Evolutionary conservation across 257 asterid species (phyloP).

Genomic region (Catharanthus roseus): DNA sequence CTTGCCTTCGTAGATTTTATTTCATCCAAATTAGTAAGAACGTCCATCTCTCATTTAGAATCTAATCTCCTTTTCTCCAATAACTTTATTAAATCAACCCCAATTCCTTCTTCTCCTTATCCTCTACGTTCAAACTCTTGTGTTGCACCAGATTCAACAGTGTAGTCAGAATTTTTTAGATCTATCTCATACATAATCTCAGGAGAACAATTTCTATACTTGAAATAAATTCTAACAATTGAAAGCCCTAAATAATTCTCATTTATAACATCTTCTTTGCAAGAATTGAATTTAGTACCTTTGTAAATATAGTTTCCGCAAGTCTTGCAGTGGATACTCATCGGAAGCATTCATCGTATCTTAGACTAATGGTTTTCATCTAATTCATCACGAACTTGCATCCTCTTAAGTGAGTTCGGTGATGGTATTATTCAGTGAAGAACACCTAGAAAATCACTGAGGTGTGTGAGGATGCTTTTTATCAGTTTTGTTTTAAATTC

Average conservation of each 20-base stretch:
- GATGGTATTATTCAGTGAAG: no score
- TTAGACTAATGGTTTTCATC: no score
- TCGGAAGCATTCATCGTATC: no score
- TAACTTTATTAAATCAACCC: slow-evolving; percentile 91
- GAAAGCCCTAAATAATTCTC: slow-evolving; percentile 67
- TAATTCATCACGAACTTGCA: no score
- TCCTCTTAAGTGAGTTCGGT: no score
- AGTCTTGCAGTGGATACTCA: no score
- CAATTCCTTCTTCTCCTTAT: slow-evolving; percentile 67
- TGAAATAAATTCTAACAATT: slow-evolving; percentile 62
- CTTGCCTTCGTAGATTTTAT: slow-evolving; percentile 70
- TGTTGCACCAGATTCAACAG: slow-evolving; percentile 63
- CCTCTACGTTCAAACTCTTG: slow-evolving; percentile 59
- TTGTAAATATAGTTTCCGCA: neutral
- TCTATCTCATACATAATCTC: slow-evolving; percentile 72
- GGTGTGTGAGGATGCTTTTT: no score
- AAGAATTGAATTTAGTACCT: no score
- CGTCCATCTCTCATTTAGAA: slow-evolving; percentile 71
- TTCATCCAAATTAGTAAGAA: slow-evolving; percentile 66
- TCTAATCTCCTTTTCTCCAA: slow-evolving; percentile 76
- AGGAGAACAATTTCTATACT: slow-evolving; percentile 74
- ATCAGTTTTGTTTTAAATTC: no score
- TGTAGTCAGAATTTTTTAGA: slow-evolving; percentile 70
- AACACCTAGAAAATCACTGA: no score
- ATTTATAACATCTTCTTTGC: no score